These are phyloP conservation scores for Corylus heterophylla DNA, from an alignment of 306 rosid genomes.

Conservation along the genomic window DNA sequence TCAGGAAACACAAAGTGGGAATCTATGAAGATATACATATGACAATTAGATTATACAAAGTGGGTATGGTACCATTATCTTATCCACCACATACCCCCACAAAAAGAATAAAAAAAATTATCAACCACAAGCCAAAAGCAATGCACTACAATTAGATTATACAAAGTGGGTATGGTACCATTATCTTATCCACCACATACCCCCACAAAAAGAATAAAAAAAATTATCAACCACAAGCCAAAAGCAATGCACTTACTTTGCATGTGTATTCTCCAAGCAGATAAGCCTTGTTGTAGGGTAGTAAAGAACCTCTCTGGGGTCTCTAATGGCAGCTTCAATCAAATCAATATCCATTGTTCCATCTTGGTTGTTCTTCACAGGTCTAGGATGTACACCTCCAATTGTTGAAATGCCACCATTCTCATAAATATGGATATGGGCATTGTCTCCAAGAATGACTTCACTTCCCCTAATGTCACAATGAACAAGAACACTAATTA, in stretches of 20 bases:
- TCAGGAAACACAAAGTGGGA: neutral
- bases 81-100: too few relatives aligned
- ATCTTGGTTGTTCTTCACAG: slow-evolving; percentile 65
- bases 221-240: slow-evolving; percentile 4
- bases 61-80: neutral
- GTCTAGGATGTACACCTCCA: slow-evolving; percentile 88
- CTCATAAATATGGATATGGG: slow-evolving; percentile 74
- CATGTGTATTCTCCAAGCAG: slow-evolving; percentile 94
- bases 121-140: too few relatives aligned
- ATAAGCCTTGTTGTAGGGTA: slow-evolving; percentile 84
- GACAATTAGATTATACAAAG: neutral
- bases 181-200: too few relatives aligned
- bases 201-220: neutral
- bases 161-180: neutral
- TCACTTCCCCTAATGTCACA: slow-evolving; percentile 92
- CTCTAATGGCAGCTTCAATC: slow-evolving; percentile 79
- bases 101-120: too few relatives aligned
- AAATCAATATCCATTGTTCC: slow-evolving; percentile 84
- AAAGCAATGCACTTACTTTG: slow-evolving; percentile 59
- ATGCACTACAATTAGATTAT: neutral
- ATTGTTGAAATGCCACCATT: slow-evolving; percentile 91
- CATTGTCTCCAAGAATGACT: slow-evolving; percentile 80
- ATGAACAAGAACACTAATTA: slow-evolving; percentile 78
- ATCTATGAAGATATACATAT: neutral
- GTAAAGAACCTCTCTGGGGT: slow-evolving; percentile 57